Evolutionary conservation across 1,284 basidiomycete genomes (phyloP).

Genomic region (Hymenochaete sp.): DNA sequence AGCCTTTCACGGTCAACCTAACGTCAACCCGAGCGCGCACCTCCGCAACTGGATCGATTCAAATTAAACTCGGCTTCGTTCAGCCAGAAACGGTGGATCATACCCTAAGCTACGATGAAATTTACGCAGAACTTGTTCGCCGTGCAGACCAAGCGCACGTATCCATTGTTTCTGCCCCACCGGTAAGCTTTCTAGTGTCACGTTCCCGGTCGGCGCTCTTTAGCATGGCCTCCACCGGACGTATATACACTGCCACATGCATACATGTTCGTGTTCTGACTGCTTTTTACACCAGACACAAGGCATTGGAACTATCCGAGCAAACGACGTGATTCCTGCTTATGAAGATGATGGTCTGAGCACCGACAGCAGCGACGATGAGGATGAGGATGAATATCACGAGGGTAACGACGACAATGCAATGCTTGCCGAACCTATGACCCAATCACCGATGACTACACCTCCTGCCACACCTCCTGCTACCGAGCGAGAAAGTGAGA

Average conservation of each 20-base stretch:
- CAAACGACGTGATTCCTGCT: constrained; percentile 45
- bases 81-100: constrained; percentile 34
- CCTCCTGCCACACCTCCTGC: neutral
- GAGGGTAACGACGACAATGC: constrained; percentile 9
- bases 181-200: constrained; percentile 59
- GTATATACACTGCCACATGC: constrained; percentile 7
- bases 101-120: constrained; percentile 40
- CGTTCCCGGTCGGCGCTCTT: constrained; percentile 3
- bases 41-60: constrained; percentile 51
- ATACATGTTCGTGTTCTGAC: too few species aligned
- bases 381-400: constrained; percentile 34
- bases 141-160: constrained; percentile 41
- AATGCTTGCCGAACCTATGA: neutral
- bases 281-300: constrained; percentile 49
- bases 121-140: constrained; percentile 59
- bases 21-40: constrained; percentile 61
- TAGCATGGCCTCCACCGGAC: neutral
- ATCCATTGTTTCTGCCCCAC: constrained; percentile 68
- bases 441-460: constrained; percentile 1
- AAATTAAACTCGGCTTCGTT: constrained; percentile 74
- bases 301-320: constrained; percentile 80
- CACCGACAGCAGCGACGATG: constrained; percentile 39
- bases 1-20: constrained; percentile 50
- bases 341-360: constrained; percentile 73
- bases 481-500: neutral